phyloP scores from a whole-genome alignment of 495 filamentous ascomycete genomes.

The Wilcoxina mikolae region DNA sequence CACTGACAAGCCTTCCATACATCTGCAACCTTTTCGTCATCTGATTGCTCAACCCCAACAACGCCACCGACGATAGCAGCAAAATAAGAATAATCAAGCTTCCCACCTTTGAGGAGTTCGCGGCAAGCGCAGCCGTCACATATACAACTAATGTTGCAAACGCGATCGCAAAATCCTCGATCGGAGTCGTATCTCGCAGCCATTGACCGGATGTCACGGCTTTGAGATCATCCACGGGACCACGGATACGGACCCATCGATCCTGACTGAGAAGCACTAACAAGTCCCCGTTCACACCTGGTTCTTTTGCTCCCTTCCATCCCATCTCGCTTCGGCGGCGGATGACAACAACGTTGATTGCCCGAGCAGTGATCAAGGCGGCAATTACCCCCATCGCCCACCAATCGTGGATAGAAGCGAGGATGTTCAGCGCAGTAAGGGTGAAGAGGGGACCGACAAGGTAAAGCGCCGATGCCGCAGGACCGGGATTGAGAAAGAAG shows the following conservation, averaged over 20 bases:
- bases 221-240: slow-evolving; percentile 40
- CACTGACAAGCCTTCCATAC: slow-evolving; percentile 18
- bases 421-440: slow-evolving; percentile 30
- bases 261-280: slow-evolving; percentile 33
- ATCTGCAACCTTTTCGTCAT: slow-evolving; percentile 21
- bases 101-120: slow-evolving; percentile 37
- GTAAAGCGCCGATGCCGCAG: slow-evolving; percentile 35
- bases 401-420: slow-evolving; percentile 37
- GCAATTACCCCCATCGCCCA: slow-evolving; percentile 36
- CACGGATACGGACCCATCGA: slow-evolving; percentile 38
- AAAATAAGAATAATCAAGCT: slow-evolving; percentile 37
- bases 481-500: slow-evolving; percentile 23
- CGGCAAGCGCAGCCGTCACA: slow-evolving; percentile 36
- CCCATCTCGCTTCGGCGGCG: slow-evolving; percentile 31
- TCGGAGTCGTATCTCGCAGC: slow-evolving; percentile 38
- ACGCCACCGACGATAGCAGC: slow-evolving; percentile 35
- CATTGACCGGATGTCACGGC: slow-evolving; percentile 43
- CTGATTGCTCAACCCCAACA: slow-evolving; percentile 39
- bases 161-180: slow-evolving; percentile 37
- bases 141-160: slow-evolving; percentile 42
- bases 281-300: slow-evolving; percentile 30
- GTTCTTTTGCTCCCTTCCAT: slow-evolving; percentile 33
- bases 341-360: slow-evolving; percentile 41
- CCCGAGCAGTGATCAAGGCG: slow-evolving; percentile 38
- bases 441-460: slow-evolving; percentile 35